These are phyloP conservation scores for Nissolia schottii DNA, from an alignment of 306 rosid species.

Conservation along the genomic window DNA sequence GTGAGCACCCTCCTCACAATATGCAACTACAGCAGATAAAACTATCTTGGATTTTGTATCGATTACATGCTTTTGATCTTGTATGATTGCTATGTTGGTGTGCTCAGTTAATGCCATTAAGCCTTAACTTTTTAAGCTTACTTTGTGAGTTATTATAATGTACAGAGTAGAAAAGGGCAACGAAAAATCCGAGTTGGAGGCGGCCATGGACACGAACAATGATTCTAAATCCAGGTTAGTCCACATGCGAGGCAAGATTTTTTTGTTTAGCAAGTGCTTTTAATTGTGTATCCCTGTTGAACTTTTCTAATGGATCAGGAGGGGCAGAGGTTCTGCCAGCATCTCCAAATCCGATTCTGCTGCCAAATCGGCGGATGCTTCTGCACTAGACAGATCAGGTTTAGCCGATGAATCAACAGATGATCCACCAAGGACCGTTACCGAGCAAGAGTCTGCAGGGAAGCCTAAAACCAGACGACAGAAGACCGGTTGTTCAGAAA, in stretches of 20 bases:
- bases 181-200: conserved; percentile 16
- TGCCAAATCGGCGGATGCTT: conserved; percentile 11
- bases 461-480: conserved; percentile 12
- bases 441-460: conserved; percentile 5
- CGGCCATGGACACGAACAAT: conserved; percentile 20
- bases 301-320: conserved; percentile 15
- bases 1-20: not conserved
- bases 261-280: not conserved
- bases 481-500: conserved; percentile 19
- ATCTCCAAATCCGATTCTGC: conserved; percentile 13
- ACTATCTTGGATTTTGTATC: not conserved
- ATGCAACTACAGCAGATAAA: not conserved
- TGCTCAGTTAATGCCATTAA: not conserved
- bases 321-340: conserved; percentile 21
- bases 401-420: conserved; percentile 4
- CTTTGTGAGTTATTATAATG: conserved; percentile 24
- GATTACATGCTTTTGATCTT: not conserved
- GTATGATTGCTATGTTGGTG: not conserved
- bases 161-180: conserved; percentile 39
- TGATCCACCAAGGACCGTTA: conserved; percentile 10
- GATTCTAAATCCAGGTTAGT: conserved; percentile 30
- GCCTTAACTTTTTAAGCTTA: not conserved
- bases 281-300: conserved; percentile 6
- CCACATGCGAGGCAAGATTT: not conserved
- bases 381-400: not conserved